phyloP scores from a whole-genome alignment of 352 stramenopile genomes.

The Halophytophthora polymorphica region DNA sequence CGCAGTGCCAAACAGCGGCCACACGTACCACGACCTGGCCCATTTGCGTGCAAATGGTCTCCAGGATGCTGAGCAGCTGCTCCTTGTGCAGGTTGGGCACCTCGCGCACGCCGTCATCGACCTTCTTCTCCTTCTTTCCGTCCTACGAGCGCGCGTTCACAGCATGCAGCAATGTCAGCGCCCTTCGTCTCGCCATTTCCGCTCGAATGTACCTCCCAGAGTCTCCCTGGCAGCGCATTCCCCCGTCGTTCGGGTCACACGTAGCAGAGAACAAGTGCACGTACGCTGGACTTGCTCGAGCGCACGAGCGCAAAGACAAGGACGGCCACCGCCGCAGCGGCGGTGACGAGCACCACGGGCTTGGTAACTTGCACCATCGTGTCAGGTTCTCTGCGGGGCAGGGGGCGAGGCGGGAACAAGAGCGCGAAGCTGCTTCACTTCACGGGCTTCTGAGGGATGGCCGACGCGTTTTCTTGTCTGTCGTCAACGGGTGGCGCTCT shows the following conservation, averaged over 20 bases:
- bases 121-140: slow-evolving; percentile 54
- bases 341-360: slow-evolving; percentile 71
- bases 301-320: slow-evolving; percentile 53
- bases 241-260: background rate
- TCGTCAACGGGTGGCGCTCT: background rate
- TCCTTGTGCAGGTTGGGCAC: slow-evolving; percentile 86
- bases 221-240: background rate
- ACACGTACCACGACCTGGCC: slow-evolving; percentile 80
- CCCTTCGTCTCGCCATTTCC: background rate
- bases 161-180: slow-evolving; percentile 1
- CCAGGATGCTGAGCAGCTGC: slow-evolving; percentile 82
- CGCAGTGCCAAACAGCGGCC: too few relatives aligned
- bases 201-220: background rate
- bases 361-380: slow-evolving; percentile 81
- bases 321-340: slow-evolving; percentile 49
- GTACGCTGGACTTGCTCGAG: slow-evolving; percentile 37
- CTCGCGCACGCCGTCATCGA: slow-evolving; percentile 58
- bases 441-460: background rate
- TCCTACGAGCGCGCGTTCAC: slow-evolving; percentile 15
- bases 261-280: slow-evolving; percentile 1
- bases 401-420: background rate
- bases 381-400: background rate
- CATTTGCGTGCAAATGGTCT: slow-evolving; percentile 89
- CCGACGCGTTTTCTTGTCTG: background rate
- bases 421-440: slow-evolving; percentile 1